These are phyloP conservation scores for Suillus cothurnatus DNA, from an alignment of 768 basidiomycete species.

Conservation along the genomic window DNA sequence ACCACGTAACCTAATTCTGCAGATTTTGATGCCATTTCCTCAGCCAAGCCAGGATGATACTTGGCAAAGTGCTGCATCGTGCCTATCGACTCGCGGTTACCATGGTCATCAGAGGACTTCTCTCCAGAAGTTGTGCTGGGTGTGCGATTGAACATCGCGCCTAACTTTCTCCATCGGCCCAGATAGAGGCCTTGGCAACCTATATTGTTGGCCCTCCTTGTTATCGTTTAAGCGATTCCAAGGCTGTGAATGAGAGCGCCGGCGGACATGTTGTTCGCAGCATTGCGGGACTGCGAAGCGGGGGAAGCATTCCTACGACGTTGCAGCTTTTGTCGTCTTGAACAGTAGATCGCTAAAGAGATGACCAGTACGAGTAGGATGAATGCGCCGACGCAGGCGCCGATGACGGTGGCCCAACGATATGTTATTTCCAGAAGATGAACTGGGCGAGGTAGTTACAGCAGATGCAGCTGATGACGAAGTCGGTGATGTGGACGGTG, in stretches of 20 bases:
- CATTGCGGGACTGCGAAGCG: slow-evolving; percentile 38
- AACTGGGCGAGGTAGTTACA: slow-evolving; percentile 12
- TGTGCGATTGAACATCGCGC: slow-evolving; percentile 60
- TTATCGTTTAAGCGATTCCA: slow-evolving; percentile 64
- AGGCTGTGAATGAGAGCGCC: slow-evolving; percentile 44
- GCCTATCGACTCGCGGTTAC: slow-evolving; percentile 30
- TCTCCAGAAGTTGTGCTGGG: slow-evolving; percentile 57
- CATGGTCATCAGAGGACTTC: slow-evolving; percentile 42
- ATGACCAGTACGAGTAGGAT: slow-evolving; percentile 50
- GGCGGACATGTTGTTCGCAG: slow-evolving; percentile 46
- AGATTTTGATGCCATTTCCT: slow-evolving; percentile 48
- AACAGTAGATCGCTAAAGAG: slow-evolving; percentile 55
- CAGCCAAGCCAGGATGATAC: slow-evolving; percentile 57
- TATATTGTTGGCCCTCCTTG: slow-evolving; percentile 47
- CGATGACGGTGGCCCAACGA: slow-evolving; percentile 56
- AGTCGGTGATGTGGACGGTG: slow-evolving; percentile 7
- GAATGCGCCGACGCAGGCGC: slow-evolving; percentile 63
- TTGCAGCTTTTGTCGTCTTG: slow-evolving; percentile 39
- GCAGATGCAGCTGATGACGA: slow-evolving; percentile 14
- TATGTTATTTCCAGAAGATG: slow-evolving; percentile 23
- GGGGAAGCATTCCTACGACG: slow-evolving; percentile 17
- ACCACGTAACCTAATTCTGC: slow-evolving; percentile 23
- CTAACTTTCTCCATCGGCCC: slow-evolving; percentile 62
- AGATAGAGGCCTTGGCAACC: slow-evolving; percentile 33
- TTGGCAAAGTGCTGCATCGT: slow-evolving; percentile 51